These are phyloP conservation scores for Cyanodermella asteris DNA, from an alignment of 2,329 filamentous ascomycete genomes.

Conservation along the genomic window DNA sequence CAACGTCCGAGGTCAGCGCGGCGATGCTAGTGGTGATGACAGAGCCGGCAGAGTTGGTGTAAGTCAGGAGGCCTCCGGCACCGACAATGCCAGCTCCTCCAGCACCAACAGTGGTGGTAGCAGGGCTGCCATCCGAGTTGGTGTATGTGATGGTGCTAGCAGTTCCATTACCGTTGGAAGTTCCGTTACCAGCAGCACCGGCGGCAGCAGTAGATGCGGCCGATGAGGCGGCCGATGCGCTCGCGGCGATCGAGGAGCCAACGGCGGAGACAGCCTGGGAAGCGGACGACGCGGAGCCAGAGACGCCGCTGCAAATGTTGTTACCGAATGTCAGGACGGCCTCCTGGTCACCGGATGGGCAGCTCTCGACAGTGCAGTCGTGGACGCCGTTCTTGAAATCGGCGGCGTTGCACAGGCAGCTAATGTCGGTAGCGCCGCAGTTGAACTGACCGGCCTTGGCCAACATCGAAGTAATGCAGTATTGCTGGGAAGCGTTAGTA, in stretches of 20 bases:
- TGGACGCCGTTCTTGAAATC: slow-evolving; percentile 23
- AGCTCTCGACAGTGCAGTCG: slow-evolving; percentile 24
- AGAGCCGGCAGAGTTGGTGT: slow-evolving; percentile 1
- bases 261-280: not conserved
- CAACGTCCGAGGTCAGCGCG: no score
- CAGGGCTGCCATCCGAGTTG: slow-evolving; percentile 1
- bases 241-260: not conserved
- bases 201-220: slow-evolving; percentile 3
- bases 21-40: not conserved
- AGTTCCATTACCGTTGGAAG: slow-evolving; percentile 4
- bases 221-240: not conserved
- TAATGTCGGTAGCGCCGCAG: slow-evolving; percentile 15
- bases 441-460: slow-evolving; percentile 17
- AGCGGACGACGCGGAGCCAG: no score
- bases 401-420: slow-evolving; percentile 18
- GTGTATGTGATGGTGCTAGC: slow-evolving; percentile 1
- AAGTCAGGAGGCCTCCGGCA: not conserved
- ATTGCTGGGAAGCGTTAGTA: slow-evolving; percentile 19
- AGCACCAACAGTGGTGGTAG: slow-evolving; percentile 1
- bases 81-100: slow-evolving; percentile 1
- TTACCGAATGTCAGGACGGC: slow-evolving; percentile 15
- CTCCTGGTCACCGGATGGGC: slow-evolving; percentile 16
- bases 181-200: slow-evolving; percentile 5
- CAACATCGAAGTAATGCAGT: slow-evolving; percentile 24
- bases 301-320: slow-evolving; percentile 12